These are phyloP conservation scores for Aristolochia contorta DNA, from an alignment of 164 flowering plant genomes.

Conservation along the genomic window DNA sequence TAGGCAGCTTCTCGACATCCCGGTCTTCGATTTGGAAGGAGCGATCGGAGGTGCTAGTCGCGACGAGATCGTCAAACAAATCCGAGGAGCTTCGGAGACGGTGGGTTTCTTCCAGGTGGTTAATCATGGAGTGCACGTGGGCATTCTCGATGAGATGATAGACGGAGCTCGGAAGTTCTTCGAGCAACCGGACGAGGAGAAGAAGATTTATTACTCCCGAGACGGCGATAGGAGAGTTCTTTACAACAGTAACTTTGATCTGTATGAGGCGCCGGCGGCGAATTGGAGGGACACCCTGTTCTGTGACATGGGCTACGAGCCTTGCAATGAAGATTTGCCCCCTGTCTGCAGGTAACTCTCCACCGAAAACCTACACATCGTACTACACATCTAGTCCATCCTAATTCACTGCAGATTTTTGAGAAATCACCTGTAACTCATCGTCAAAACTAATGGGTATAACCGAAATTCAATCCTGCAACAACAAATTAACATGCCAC, in stretches of 20 bases:
- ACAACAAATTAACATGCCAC: not conserved
- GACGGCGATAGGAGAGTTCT: constrained; percentile 15
- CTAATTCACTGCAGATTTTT: not conserved
- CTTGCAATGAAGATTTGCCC: constrained; percentile 24
- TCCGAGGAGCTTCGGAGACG: constrained; percentile 24
- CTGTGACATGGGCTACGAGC: constrained; percentile 14
- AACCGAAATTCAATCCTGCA: not conserved
- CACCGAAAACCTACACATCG: too few species aligned
- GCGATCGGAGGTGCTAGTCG: not conserved
- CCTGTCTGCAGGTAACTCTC: constrained; percentile 8
- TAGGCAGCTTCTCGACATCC: constrained; percentile 5
- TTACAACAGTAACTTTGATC: constrained; percentile 25
- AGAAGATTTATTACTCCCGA: constrained; percentile 23
- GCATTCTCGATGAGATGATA: constrained; percentile 31
- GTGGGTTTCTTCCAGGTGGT: constrained; percentile 51
- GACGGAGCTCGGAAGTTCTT: constrained; percentile 26
- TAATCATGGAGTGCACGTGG: constrained; percentile 40
- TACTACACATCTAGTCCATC: not conserved
- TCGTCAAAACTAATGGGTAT: not conserved
- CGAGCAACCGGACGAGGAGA: constrained; percentile 32
- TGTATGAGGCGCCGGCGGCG: constrained; percentile 13
- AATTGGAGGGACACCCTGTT: constrained; percentile 37
- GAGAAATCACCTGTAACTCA: not conserved
- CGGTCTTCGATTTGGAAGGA: constrained; percentile 27
- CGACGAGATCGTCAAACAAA: constrained; percentile 9